These are phyloP conservation scores for Aspergillus hiratsukae DNA, from an alignment of 2,329 filamentous ascomycete genomes.

Conservation along the genomic window DNA sequence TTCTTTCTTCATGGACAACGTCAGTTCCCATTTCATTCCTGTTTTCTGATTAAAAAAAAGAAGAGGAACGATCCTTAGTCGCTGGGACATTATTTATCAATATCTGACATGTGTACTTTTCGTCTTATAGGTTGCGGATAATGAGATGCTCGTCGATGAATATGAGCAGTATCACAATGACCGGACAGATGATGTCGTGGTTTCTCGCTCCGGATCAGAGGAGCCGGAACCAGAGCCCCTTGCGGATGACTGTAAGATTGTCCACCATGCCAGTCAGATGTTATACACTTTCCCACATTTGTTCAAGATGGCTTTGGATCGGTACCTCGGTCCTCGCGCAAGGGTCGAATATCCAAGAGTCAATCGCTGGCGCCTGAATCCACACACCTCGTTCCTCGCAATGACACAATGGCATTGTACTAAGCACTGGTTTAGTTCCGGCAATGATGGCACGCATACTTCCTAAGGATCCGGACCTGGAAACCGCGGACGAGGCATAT, in stretches of 20 bases:
- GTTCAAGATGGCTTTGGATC: slow-evolving; percentile 1
- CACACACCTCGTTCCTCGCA: not conserved
- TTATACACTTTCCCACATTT: not conserved
- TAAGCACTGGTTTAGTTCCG: slow-evolving; percentile 54
- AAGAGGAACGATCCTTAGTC: not conserved
- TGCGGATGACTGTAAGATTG: slow-evolving; percentile 54
- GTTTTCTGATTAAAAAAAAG: not conserved
- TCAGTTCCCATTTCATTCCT: slow-evolving; percentile 24
- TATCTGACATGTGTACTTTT: slow-evolving; percentile 27
- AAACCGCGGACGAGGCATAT: slow-evolving; percentile 69
- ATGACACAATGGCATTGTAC: slow-evolving; percentile 12
- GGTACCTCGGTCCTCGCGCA: slow-evolving; percentile 4
- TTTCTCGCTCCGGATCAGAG: slow-evolving; percentile 56
- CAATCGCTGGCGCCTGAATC: not conserved
- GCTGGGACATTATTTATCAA: slow-evolving; percentile 5
- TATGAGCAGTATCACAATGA: slow-evolving; percentile 57
- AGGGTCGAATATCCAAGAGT: slow-evolving; percentile 4
- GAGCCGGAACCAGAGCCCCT: slow-evolving; percentile 53
- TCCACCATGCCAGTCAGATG: slow-evolving; percentile 7
- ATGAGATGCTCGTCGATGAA: slow-evolving; percentile 60
- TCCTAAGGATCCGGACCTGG: slow-evolving; percentile 71
- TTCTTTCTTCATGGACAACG: slow-evolving; percentile 42
- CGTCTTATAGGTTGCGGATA: slow-evolving; percentile 48
- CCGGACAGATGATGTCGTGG: slow-evolving; percentile 59
- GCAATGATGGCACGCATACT: slow-evolving; percentile 80